Conservation (phyloP, 805 yeast genomes). For the Kluyveromyces siamensis region DNA sequence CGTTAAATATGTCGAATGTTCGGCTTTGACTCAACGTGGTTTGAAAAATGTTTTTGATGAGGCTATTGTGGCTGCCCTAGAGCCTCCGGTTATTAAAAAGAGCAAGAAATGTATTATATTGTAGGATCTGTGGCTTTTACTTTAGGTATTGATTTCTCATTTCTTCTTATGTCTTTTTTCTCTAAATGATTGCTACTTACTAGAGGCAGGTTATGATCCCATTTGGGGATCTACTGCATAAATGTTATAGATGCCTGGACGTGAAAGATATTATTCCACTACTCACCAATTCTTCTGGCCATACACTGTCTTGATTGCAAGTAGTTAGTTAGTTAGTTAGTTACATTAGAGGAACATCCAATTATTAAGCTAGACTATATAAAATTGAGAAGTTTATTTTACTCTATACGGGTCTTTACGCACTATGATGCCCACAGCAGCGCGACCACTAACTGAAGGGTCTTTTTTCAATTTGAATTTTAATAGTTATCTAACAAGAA, state of each 20-base stretch:
- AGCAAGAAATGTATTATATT: constrained; percentile 69
- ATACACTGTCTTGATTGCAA: too few species aligned
- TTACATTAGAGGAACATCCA: too few species aligned
- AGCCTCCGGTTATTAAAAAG: constrained; percentile 89
- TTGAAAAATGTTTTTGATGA: constrained; percentile 97
- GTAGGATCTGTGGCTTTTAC: constrained; percentile 27
- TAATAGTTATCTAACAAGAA: too few species aligned
- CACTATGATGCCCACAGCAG: too few species aligned
- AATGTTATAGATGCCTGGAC: not conserved
- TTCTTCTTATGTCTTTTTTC: not conserved
- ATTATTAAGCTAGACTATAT: too few species aligned
- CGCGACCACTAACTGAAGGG: too few species aligned
- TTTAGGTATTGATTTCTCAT: not conserved
- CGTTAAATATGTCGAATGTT: constrained; percentile 94
- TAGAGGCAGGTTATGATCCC: not conserved
- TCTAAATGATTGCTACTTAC: not conserved
- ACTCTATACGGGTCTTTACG: too few species aligned
- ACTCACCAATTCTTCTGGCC: too few species aligned
- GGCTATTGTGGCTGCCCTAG: constrained; percentile 96
- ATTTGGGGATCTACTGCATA: not conserved
- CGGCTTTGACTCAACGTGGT: constrained; percentile 95
- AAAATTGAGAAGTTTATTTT: too few species aligned
- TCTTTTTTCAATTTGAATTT: too few species aligned
- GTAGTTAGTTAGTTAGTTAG: too few species aligned
- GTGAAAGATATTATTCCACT: not conserved